These are phyloP conservation scores for Boletus mariae DNA, from an alignment of 1,284 basidiomycete genomes.

Conservation along the genomic window DNA sequence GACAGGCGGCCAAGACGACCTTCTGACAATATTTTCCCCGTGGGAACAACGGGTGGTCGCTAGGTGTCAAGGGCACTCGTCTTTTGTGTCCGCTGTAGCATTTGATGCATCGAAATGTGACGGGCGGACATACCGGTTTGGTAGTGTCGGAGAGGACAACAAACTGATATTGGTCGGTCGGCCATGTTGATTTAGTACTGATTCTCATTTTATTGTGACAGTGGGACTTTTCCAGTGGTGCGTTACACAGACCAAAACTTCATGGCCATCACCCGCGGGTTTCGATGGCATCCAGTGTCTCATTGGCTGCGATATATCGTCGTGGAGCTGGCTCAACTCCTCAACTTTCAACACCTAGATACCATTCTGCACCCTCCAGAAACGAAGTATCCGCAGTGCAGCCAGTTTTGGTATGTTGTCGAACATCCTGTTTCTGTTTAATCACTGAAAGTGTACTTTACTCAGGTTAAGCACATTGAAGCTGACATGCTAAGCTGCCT, in stretches of 20 bases:
- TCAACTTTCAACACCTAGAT: slow-evolving; percentile 55
- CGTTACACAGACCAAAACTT: slow-evolving; percentile 71
- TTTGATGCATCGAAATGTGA: slow-evolving; percentile 89
- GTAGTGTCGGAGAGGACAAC: slow-evolving; percentile 92
- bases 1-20: slow-evolving; percentile 91
- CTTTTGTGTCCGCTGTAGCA: slow-evolving; percentile 85
- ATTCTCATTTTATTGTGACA: slow-evolving; percentile 28
- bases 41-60: slow-evolving; percentile 93
- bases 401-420: slow-evolving; percentile 72
- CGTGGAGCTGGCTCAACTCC: slow-evolving; percentile 51
- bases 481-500: slow-evolving; percentile 70
- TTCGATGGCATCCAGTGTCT: slow-evolving; percentile 72
- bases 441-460: neutral
- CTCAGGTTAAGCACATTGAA: slow-evolving; percentile 75
- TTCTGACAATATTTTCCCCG: slow-evolving; percentile 89
- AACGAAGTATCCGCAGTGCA: slow-evolving; percentile 90
- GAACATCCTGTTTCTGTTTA: slow-evolving; percentile 17
- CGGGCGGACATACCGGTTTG: slow-evolving; percentile 85
- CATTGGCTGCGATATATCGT: slow-evolving; percentile 52
- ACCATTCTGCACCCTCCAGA: slow-evolving; percentile 83
- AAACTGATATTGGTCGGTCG: slow-evolving; percentile 76
- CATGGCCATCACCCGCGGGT: slow-evolving; percentile 61
- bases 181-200: neutral
- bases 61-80: slow-evolving; percentile 93
- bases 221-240: slow-evolving; percentile 90